A percentile compares a stretch with the other conserved stretches of the same genome.
phyloP scores from a whole-genome alignment of 2,329 filamentous ascomycete species.

The Aspergillus eucalypticola region DNA sequence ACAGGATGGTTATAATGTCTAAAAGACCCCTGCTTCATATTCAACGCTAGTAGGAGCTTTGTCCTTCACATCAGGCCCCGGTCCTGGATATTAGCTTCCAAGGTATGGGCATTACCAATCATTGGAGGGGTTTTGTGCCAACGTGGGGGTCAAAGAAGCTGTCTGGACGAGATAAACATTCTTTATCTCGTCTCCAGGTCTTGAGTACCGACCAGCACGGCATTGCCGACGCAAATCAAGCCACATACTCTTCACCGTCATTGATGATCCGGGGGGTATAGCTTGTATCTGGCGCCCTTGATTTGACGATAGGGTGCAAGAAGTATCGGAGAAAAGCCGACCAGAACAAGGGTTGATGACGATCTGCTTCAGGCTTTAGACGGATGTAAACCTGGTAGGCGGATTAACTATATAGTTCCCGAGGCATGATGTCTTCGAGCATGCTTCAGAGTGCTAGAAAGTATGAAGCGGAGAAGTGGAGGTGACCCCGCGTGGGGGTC shows the following conservation, averaged over 20 bases:
- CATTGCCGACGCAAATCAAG: neutral
- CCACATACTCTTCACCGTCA: neutral
- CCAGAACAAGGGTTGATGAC: neutral
- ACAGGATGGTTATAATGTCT: neutral
- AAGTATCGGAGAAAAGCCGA: slow-evolving; percentile 8
- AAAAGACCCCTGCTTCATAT: neutral
- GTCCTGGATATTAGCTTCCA: neutral
- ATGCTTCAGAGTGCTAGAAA: neutral
- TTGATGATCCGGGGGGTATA: neutral
- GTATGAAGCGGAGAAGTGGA: slow-evolving; percentile 6
- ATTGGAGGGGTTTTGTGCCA: neutral
- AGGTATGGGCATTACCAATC: neutral
- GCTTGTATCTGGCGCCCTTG: neutral
- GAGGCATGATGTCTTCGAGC: neutral
- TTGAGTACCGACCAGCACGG: neutral
- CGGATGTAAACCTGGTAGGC: neutral
- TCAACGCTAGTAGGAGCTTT: neutral
- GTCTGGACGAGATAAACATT: neutral
- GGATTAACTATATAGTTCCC: neutral
- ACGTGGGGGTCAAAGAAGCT: neutral
- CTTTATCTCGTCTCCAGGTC: neutral
- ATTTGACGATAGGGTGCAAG: neutral
- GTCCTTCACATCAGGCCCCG: neutral
- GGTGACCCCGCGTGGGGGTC: slow-evolving; percentile 1
- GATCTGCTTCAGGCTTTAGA: neutral